Percentiles rank a stretch among this genome's conserved stretches.
These are phyloP conservation scores for Scutellaria galericulata DNA, from an alignment of 257 asterid species.

Conservation along the genomic window DNA sequence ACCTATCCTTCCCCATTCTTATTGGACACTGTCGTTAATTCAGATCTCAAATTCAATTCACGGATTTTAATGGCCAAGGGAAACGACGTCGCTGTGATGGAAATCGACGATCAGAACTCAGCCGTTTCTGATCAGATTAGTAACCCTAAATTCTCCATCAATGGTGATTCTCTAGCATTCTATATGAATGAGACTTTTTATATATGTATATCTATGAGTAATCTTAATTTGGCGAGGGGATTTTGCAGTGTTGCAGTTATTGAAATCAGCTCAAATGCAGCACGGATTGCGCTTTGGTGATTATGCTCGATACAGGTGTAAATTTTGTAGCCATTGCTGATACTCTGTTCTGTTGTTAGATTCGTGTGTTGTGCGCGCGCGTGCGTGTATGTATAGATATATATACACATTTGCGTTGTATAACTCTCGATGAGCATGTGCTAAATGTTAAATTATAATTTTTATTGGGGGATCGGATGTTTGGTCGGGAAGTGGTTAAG, in stretches of 20 bases:
- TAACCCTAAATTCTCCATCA: constrained; percentile 77
- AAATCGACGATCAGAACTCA: constrained; percentile 65
- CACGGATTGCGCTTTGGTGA: constrained; percentile 97
- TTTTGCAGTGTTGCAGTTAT: constrained; percentile 76
- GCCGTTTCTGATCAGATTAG: constrained; percentile 57
- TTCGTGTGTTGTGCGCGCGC: not conserved
- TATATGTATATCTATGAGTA: constrained; percentile 4
- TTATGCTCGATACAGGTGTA: constrained; percentile 87
- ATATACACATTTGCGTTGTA: not conserved
- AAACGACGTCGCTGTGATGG: constrained; percentile 65
- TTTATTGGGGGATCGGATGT: constrained; percentile 16
- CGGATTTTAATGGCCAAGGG: constrained; percentile 58
- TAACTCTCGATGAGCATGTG: not conserved
- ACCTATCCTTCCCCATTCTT: not conserved
- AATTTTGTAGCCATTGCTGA: not conserved
- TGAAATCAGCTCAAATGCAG: constrained; percentile 98
- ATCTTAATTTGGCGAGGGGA: constrained; percentile 29
- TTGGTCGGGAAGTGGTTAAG: constrained; percentile 21
- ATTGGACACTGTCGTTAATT: constrained; percentile 14
- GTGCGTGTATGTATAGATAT: not conserved
- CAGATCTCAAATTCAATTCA: constrained; percentile 39
- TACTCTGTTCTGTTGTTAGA: constrained; percentile 1
- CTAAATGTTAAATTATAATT: not conserved
- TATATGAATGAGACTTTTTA: not conserved
- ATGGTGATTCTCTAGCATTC: constrained; percentile 49